Evolutionary conservation across 2,329 filamentous ascomycete genomes (phyloP).

Genomic region (Claviceps quebecensis): DNA sequence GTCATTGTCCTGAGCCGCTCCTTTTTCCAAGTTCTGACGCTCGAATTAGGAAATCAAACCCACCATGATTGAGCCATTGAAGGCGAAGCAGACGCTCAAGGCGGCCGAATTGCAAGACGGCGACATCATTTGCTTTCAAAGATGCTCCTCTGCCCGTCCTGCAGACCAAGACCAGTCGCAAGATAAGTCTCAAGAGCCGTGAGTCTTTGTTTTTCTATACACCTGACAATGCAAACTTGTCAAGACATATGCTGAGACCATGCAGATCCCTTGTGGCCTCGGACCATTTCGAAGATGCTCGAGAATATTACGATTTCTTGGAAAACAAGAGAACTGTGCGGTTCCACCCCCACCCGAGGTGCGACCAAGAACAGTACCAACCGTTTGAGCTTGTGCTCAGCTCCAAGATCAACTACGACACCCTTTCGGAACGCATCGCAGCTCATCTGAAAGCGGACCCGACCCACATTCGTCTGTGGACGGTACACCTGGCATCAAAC

Average conservation of each 20-base stretch:
- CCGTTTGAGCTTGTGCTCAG: constrained; percentile 67
- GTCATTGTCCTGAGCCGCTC: not conserved
- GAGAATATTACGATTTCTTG: constrained; percentile 86
- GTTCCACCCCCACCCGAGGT: constrained; percentile 56
- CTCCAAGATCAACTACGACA: constrained; percentile 81
- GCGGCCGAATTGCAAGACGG: constrained; percentile 93
- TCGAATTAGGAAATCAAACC: constrained; percentile 71
- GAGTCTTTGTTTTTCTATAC: constrained; percentile 5
- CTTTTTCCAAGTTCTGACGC: not conserved
- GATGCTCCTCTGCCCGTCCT: constrained; percentile 34
- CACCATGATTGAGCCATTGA: constrained; percentile 90
- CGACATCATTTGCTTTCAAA: constrained; percentile 92
- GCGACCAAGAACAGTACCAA: constrained; percentile 43
- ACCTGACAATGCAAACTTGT: no score
- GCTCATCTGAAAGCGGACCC: constrained; percentile 62
- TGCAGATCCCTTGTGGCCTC: constrained; percentile 14
- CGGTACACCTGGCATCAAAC: constrained; percentile 61
- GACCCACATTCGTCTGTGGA: constrained; percentile 84
- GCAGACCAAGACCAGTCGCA: constrained; percentile 16
- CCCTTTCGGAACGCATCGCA: constrained; percentile 70
- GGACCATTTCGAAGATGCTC: constrained; percentile 55
- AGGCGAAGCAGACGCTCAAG: constrained; percentile 76
- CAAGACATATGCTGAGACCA: no score
- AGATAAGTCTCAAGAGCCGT: constrained; percentile 21
- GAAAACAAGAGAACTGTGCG: constrained; percentile 67